A percentile compares a stretch with the other conserved stretches of the same genome.
These are phyloP conservation scores for Hippophae rhamnoides DNA, from an alignment of 306 rosid species.

Conservation along the genomic window DNA sequence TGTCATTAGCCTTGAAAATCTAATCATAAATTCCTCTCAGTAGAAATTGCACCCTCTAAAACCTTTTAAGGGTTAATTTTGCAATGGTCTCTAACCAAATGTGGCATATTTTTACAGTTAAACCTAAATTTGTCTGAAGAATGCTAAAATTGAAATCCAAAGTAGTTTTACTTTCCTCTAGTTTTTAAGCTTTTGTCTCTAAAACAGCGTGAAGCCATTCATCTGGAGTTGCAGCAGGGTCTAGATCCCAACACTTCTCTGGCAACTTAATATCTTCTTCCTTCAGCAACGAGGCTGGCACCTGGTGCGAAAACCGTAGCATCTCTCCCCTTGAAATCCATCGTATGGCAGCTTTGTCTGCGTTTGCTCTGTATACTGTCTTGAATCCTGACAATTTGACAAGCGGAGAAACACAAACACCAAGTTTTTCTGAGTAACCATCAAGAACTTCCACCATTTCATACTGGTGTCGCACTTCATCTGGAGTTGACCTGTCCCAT, in stretches of 20 bases:
- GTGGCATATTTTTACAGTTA: constrained; percentile 81
- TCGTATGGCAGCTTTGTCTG: constrained; percentile 52
- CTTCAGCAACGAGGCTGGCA: constrained; percentile 71
- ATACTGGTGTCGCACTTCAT: constrained; percentile 78
- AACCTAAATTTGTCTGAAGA: constrained; percentile 58
- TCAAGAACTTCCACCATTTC: constrained; percentile 95
- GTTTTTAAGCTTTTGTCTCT: constrained; percentile 24
- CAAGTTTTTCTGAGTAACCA: constrained; percentile 88
- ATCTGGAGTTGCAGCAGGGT: constrained; percentile 97
- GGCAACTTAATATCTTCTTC: constrained; percentile 53
- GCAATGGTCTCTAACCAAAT: constrained; percentile 48
- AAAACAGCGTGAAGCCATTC: constrained; percentile 71
- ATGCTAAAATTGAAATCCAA: constrained; percentile 33
- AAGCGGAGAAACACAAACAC: constrained; percentile 73
- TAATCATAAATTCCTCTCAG: constrained; percentile 34
- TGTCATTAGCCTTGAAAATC: constrained; percentile 32
- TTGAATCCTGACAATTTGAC: constrained; percentile 74
- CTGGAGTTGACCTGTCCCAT: constrained; percentile 86
- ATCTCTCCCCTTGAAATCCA: constrained; percentile 88
- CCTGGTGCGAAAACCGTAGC: constrained; percentile 94
- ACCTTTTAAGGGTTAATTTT: constrained; percentile 45
- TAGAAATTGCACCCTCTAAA: constrained; percentile 49
- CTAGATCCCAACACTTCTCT: constrained; percentile 85
- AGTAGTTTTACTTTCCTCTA: constrained; percentile 19
- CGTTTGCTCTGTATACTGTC: constrained; percentile 64